These are phyloP conservation scores for Gloeopeniophorella convolvens DNA, from an alignment of 768 basidiomycete species.

Conservation along the genomic window DNA sequence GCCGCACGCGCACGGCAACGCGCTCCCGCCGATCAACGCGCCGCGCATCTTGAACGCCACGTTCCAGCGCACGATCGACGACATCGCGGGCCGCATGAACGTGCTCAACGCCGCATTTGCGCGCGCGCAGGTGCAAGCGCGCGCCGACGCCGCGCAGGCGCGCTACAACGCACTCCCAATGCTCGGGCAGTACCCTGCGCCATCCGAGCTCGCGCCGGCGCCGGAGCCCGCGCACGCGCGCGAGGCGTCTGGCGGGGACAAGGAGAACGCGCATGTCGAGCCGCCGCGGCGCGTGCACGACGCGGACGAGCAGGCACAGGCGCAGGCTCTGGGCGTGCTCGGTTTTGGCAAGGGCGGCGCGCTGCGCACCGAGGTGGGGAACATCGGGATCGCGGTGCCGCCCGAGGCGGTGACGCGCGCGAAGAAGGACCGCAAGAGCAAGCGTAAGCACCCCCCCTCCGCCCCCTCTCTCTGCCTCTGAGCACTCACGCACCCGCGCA, in stretches of 20 bases:
- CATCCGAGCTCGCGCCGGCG: conserved; percentile 4
- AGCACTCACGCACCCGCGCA: conserved; percentile 10
- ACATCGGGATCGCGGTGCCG: conserved; percentile 35
- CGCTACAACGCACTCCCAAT: conserved; percentile 4
- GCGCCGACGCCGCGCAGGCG: conserved; percentile 13
- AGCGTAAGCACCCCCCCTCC: conserved; percentile 39
- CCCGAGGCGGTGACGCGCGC: conserved; percentile 35
- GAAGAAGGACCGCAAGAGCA: conserved; percentile 46
- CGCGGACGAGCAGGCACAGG: conserved; percentile 25
- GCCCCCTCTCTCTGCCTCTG: background rate
- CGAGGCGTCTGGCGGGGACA: conserved; percentile 21
- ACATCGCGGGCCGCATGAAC: conserved; percentile 43
- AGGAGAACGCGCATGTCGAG: conserved; percentile 33
- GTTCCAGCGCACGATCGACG: conserved; percentile 38
- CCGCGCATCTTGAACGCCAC: conserved; percentile 37
- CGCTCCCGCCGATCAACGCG: conserved; percentile 36
- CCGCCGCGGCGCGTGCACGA: too few species aligned
- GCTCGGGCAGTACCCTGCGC: conserved; percentile 6
- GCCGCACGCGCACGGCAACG: conserved; percentile 20
- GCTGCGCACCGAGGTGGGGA: conserved; percentile 47
- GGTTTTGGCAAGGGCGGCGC: conserved; percentile 28
- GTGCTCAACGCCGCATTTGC: conserved; percentile 26
- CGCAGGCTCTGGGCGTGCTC: conserved; percentile 27
- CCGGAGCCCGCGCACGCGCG: conserved; percentile 2
- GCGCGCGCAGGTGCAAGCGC: conserved; percentile 20